Percentiles rank a stretch among this genome's conserved stretches.
Evolutionary conservation across 371 early-diverging fungal genomes (phyloP).

Genomic region (Rhizopus arrhizus): DNA sequence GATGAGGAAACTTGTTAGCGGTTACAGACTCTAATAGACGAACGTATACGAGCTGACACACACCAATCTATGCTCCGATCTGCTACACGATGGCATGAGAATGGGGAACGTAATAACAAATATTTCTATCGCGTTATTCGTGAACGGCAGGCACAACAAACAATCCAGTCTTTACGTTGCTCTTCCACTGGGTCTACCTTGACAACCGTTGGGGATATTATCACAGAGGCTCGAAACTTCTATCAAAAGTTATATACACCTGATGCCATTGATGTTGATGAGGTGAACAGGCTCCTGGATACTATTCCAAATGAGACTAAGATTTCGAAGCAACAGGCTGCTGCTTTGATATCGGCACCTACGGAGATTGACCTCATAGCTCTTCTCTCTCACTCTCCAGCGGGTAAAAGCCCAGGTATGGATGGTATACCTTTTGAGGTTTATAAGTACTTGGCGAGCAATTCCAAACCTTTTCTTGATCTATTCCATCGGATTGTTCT

Average conservation of each 20-base stretch:
- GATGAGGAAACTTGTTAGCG: too few species aligned
- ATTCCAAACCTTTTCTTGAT: neutral
- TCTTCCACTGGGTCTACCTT: neutral
- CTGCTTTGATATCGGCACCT: too few species aligned
- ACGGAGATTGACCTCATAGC: neutral
- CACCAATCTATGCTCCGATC: too few species aligned
- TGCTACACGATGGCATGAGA: slow-evolving; percentile 31
- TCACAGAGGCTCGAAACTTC: slow-evolving; percentile 3
- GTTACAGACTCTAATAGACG: too few species aligned
- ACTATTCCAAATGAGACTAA: slow-evolving; percentile 4
- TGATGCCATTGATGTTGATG: neutral
- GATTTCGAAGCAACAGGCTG: too few species aligned
- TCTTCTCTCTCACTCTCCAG: slow-evolving; percentile 11
- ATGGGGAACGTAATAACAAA: slow-evolving; percentile 31
- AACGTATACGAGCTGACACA: too few species aligned
- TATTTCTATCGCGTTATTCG: slow-evolving; percentile 30
- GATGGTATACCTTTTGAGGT: slow-evolving; percentile 43
- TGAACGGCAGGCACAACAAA: slow-evolving; percentile 14
- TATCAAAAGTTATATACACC: slow-evolving; percentile 18
- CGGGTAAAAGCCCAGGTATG: slow-evolving; percentile 30
- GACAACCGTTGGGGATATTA: neutral
- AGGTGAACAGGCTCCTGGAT: neutral
- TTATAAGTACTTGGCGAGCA: slow-evolving; percentile 9
- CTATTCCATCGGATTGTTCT: slow-evolving; percentile 18
- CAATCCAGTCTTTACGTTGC: slow-evolving; percentile 11